phyloP scores from a whole-genome alignment of 179 eudicot genomes.

The Nepenthes alata region DNA sequence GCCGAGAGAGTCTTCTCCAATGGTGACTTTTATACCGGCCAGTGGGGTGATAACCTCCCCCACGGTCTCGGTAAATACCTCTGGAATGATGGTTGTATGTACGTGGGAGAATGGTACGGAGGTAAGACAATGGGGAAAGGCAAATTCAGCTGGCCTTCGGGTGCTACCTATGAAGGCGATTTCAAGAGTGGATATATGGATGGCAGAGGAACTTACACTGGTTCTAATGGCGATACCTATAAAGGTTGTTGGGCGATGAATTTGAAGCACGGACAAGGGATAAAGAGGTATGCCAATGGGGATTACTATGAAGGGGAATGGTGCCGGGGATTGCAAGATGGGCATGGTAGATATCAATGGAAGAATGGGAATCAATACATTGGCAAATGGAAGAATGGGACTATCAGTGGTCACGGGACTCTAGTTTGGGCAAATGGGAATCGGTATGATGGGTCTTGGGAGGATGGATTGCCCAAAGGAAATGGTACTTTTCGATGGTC shows the following conservation, averaged over 20 bases:
- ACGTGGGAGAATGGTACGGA: constrained; percentile 65
- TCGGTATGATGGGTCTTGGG: constrained; percentile 72
- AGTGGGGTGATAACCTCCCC: constrained; percentile 49
- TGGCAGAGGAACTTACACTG: constrained; percentile 64
- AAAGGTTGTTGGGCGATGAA: constrained; percentile 65
- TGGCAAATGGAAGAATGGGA: constrained; percentile 63
- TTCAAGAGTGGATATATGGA: constrained; percentile 75
- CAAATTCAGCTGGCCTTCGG: constrained; percentile 79
- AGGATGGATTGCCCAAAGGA: constrained; percentile 63
- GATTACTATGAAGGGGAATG: constrained; percentile 78
- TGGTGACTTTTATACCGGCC: constrained; percentile 70
- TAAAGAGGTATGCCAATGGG: constrained; percentile 43
- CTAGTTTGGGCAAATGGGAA: constrained; percentile 66
- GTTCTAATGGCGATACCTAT: constrained; percentile 48
- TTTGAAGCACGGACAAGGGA: constrained; percentile 62
- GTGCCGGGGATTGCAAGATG: constrained; percentile 54
- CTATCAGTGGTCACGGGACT: constrained; percentile 52
- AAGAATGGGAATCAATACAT: constrained; percentile 46
- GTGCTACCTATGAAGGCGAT: constrained; percentile 87
- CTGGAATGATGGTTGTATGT: constrained; percentile 94
- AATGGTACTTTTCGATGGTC: constrained; percentile 56
- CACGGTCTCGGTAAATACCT: constrained; percentile 66
- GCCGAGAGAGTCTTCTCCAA: constrained; percentile 44
- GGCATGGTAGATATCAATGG: constrained; percentile 78
- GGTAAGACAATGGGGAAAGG: constrained; percentile 70